Base-by-base conservation (phyloP, 1,284 basidiomycete species). In the Caloboletus inedulis region DNA sequence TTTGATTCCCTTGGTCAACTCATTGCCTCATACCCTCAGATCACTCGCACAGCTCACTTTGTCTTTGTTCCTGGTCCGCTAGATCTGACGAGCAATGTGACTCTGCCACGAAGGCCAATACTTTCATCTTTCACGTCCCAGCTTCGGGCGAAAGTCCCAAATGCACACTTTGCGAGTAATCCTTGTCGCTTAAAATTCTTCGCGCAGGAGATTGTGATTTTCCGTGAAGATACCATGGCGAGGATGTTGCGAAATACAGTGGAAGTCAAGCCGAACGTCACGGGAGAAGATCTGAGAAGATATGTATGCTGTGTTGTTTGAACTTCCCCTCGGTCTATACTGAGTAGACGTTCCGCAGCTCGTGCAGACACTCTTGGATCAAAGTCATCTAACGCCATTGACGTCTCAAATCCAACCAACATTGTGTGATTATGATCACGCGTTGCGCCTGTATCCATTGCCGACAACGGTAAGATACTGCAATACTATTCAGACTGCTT, bases 171-270 rank as follows among this genome's bases (percentile, higher is more conserved):
- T 63, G 86, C 85, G 0, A 90, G 86, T 43, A 98, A 99, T 69
- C 97, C 97, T 1, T 97, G 94, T 70, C 85, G 97, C 7, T 83
- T 99, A 63, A 90, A 91, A 60, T 98, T 98, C 70, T 97, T 96
- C 66, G 86, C 91, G 29, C 95, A 98, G 66, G 97, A 99, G 71
- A 85, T 99, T 41, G 95, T 99, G 35, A 75, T 99, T 21, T 97
- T 89, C 66, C 77, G 97, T 48, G 94, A 99, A 62, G 93, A 99
- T 66, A 72, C 89, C 48, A 97, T 99, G 94, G 84, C 91, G 3
- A 80, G 89, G 53, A 95, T 99, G 90, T 74, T 99, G 52, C 77
- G 97, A 57, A 98, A 98, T 70, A 78, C 92, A 19, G 85, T 96
- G 6, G 87, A 89, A 12, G 84, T 94, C 40, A 95, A 94, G 64